phyloP scores from a whole-genome alignment of 371 early-diverging fungal species.

The Syncephalastrum racemosum region DNA sequence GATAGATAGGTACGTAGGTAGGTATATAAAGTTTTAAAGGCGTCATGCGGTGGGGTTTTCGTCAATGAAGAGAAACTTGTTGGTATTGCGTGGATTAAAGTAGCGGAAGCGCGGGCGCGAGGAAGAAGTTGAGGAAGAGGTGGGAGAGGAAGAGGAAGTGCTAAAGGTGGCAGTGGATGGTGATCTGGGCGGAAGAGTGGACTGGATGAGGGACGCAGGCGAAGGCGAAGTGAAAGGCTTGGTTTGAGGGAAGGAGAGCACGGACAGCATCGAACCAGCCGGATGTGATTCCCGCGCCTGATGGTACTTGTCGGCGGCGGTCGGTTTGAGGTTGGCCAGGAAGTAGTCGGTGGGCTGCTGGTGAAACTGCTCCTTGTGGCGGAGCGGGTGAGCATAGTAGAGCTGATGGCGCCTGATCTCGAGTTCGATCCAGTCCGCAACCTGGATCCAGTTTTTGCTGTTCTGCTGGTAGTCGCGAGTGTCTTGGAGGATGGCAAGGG shows the following conservation, averaged over 20 bases:
- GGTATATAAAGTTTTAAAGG: background rate
- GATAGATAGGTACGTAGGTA: too few species aligned
- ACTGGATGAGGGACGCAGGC: slow-evolving; percentile 5
- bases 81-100: slow-evolving; percentile 54
- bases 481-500: slow-evolving; percentile 25
- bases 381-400: slow-evolving; percentile 3
- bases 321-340: slow-evolving; percentile 19
- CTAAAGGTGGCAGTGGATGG: slow-evolving; percentile 3
- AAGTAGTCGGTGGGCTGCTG: slow-evolving; percentile 14
- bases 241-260: slow-evolving; percentile 13
- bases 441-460: slow-evolving; percentile 37
- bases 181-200: background rate
- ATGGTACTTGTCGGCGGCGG: slow-evolving; percentile 3
- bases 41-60: slow-evolving; percentile 37
- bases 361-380: slow-evolving; percentile 3
- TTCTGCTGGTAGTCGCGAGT: slow-evolving; percentile 31
- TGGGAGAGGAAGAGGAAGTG: slow-evolving; percentile 1
- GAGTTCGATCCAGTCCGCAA: slow-evolving; percentile 42
- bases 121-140: slow-evolving; percentile 11
- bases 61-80: slow-evolving; percentile 54
- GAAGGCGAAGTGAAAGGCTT: background rate
- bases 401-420: slow-evolving; percentile 42
- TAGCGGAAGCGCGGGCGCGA: slow-evolving; percentile 48
- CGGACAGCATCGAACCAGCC: slow-evolving; percentile 22
- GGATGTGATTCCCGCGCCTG: slow-evolving; percentile 10